Conservation (phyloP, 345 rosid species). For the Sisymbrium altissimum region DNA sequence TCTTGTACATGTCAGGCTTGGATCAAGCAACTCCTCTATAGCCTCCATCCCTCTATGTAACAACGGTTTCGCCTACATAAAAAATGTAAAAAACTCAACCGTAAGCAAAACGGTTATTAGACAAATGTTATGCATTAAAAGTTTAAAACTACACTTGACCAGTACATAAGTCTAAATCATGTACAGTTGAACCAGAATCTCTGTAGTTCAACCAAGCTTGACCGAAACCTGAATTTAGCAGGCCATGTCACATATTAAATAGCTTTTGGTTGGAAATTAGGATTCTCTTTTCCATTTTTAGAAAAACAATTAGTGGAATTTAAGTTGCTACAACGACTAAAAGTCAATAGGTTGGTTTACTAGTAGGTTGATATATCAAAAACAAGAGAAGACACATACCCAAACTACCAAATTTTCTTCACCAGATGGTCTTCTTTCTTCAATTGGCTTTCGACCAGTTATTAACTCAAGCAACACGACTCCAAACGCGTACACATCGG, state of each 20-base stretch:
- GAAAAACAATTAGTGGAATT: neutral
- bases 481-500: slow-evolving; percentile 94
- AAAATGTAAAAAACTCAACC: too few relatives aligned
- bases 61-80: neutral
- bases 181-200: neutral
- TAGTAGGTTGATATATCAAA: neutral
- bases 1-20: slow-evolving; percentile 37
- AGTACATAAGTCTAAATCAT: neutral
- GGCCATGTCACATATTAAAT: neutral
- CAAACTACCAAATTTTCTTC: slow-evolving; percentile 93
- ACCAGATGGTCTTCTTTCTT: slow-evolving; percentile 68
- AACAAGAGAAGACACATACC: slow-evolving; percentile 43
- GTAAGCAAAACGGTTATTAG: too few relatives aligned
- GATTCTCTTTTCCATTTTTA: neutral
- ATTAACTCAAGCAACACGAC: slow-evolving; percentile 85
- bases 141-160: too few relatives aligned
- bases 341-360: slow-evolving; percentile 37
- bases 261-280: slow-evolving; percentile 11
- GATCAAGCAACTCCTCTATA: slow-evolving; percentile 66
- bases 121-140: too few relatives aligned
- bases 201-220: slow-evolving; percentile 8
- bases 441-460: slow-evolving; percentile 88
- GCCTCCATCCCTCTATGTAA: slow-evolving; percentile 62
- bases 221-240: neutral
- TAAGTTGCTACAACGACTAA: slow-evolving; percentile 26